Evolutionary conservation across 2,329 filamentous ascomycete genomes (phyloP).

Genomic region (Clonostachys solani): DNA sequence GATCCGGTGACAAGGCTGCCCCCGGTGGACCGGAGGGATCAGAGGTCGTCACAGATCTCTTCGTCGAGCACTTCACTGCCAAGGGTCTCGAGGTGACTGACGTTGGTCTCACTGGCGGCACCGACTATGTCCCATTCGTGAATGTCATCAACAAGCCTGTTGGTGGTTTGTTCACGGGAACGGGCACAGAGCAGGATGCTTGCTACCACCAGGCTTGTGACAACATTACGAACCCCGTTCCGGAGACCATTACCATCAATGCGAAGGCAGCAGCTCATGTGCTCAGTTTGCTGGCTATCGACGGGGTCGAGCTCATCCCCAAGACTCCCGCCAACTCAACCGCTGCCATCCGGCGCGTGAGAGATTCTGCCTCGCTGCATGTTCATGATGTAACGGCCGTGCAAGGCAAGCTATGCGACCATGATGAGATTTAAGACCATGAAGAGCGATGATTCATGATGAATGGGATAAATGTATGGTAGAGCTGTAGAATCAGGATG

Average conservation of each 20-base stretch:
- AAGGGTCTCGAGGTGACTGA: constrained; percentile 22
- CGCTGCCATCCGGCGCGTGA: not conserved
- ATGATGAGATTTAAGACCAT: not conserved
- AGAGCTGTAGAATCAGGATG: too few species aligned
- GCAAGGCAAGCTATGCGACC: constrained; percentile 3
- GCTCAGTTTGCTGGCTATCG: constrained; percentile 14
- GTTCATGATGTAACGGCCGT: not conserved
- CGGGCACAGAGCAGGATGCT: constrained; percentile 38
- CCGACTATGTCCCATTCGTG: constrained; percentile 58
- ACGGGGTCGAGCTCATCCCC: constrained; percentile 15
- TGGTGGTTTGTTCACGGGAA: constrained; percentile 57
- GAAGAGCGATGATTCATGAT: too few species aligned
- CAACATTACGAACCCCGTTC: constrained; percentile 23
- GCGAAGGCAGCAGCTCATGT: constrained; percentile 43
- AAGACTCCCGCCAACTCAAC: constrained; percentile 13
- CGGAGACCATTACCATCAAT: constrained; percentile 20
- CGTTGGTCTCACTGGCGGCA: constrained; percentile 35
- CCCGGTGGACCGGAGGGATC: constrained; percentile 25
- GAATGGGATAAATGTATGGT: too few species aligned
- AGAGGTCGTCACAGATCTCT: constrained; percentile 23
- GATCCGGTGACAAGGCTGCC: constrained; percentile 25
- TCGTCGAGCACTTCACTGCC: constrained; percentile 20
- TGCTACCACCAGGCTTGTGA: constrained; percentile 27
- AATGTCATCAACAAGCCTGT: constrained; percentile 45
- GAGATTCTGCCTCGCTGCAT: not conserved